These are phyloP conservation scores for Trichophyton benhamiae DNA, from an alignment of 2,329 filamentous ascomycete genomes.

Conservation along the genomic window DNA sequence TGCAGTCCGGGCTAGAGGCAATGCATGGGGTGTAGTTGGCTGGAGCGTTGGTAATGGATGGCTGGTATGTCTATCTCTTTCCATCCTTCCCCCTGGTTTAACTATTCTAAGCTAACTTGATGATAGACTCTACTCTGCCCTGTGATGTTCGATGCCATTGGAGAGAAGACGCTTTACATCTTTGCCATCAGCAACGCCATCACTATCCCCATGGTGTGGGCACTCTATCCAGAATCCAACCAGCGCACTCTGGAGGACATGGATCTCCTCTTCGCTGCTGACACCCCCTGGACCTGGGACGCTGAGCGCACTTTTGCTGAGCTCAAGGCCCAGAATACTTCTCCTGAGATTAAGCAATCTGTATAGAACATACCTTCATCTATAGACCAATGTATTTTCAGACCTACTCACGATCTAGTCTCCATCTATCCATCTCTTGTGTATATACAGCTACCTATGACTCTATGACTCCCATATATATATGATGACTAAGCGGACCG, in stretches of 20 bases:
- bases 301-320: conserved; percentile 52
- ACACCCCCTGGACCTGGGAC: conserved; percentile 58
- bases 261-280: conserved; percentile 56
- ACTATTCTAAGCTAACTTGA: conserved; percentile 8
- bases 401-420: too few species aligned
- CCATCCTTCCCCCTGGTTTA: not conserved
- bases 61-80: conserved; percentile 29
- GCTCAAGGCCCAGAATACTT: conserved; percentile 46
- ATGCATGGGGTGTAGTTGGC: conserved; percentile 62
- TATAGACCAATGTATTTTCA: not conserved
- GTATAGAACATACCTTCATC: not conserved
- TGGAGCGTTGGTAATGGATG: conserved; percentile 67
- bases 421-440: not conserved
- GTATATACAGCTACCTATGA: too few species aligned
- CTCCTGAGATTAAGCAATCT: conserved; percentile 21
- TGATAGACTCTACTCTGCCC: conserved; percentile 40
- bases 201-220: conserved; percentile 58
- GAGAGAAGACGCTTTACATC: conserved; percentile 61
- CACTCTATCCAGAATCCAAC: conserved; percentile 61
- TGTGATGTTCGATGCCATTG: conserved; percentile 51
- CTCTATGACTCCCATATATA: too few species aligned
- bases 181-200: conserved; percentile 57
- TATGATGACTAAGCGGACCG: conserved; percentile 1
- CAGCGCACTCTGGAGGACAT: conserved; percentile 65
- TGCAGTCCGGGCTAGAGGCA: conserved; percentile 57